phyloP scores from a whole-genome alignment of 805 yeast genomes.

The Saturnispora saitoi region DNA sequence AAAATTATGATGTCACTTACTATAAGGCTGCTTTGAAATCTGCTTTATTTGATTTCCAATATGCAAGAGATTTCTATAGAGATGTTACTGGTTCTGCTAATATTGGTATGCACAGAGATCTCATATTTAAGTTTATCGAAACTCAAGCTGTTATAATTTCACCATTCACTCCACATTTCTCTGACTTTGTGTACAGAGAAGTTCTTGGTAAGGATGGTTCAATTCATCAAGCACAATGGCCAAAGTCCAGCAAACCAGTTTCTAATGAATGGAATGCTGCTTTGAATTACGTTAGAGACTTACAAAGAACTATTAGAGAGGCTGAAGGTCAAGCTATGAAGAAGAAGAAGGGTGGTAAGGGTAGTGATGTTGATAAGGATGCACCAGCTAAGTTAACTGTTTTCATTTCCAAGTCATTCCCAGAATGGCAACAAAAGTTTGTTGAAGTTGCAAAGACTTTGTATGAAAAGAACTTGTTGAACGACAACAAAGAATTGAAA shows the following conservation, averaged over 20 bases:
- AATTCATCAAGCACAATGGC: conserved; percentile 70
- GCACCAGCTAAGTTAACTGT: conserved; percentile 68
- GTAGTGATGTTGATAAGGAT: conserved; percentile 63
- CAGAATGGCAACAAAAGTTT: conserved; percentile 57
- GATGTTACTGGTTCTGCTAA: conserved; percentile 50
- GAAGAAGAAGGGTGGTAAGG: conserved; percentile 79
- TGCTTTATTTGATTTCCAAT: conserved; percentile 90
- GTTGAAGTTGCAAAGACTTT: conserved; percentile 66
- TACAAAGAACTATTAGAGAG: conserved; percentile 83
- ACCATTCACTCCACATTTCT: conserved; percentile 94
- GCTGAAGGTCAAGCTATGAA: conserved; percentile 80
- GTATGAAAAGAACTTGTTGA: conserved; percentile 53
- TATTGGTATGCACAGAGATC: conserved; percentile 68
- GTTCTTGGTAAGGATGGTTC: conserved; percentile 57
- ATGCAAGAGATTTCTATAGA: conserved; percentile 93
- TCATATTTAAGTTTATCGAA: conserved; percentile 76
- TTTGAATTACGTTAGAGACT: conserved; percentile 67
- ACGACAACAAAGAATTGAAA: conserved; percentile 57
- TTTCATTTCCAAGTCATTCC: conserved; percentile 70
- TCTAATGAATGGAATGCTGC: conserved; percentile 56
- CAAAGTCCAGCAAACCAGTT: conserved; percentile 55
- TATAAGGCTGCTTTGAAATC: conserved; percentile 84
- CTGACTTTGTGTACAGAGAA: conserved; percentile 84
- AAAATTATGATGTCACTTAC: conserved; percentile 61
- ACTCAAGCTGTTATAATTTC: conserved; percentile 75